phyloP scores from a whole-genome alignment of 208 protist genomes.

The Trypanosoma boissoni region DNA sequence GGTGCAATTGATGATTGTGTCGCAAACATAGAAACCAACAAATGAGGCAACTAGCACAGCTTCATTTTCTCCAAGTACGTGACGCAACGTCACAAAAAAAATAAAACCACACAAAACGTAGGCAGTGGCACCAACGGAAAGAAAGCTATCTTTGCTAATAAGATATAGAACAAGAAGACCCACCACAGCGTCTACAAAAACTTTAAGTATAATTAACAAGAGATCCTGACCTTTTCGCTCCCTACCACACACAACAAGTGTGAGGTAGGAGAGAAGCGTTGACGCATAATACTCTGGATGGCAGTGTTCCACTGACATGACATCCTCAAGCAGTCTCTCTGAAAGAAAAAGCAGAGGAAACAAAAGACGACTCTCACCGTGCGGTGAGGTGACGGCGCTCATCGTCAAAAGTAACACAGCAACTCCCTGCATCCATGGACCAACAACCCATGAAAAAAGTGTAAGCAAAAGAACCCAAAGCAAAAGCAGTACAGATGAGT shows the following conservation, averaged over 20 bases:
- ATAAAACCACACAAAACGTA: conserved; percentile 65
- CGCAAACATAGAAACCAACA: conserved; percentile 75
- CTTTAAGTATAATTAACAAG: conserved; percentile 36
- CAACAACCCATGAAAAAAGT: conserved; percentile 41
- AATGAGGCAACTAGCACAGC: conserved; percentile 67
- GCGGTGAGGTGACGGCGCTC: conserved; percentile 50
- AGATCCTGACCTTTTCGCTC: conserved; percentile 34
- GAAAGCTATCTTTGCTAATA: conserved; percentile 57
- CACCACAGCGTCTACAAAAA: conserved; percentile 38
- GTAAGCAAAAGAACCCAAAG: conserved; percentile 59
- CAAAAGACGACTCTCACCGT: conserved; percentile 76
- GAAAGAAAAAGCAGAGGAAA: conserved; percentile 80
- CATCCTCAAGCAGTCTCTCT: conserved; percentile 57
- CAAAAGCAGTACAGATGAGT: conserved; percentile 76
- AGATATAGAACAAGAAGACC: conserved; percentile 49
- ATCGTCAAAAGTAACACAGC: conserved; percentile 50
- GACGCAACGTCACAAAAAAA: conserved; percentile 58
- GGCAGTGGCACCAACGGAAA: conserved; percentile 54
- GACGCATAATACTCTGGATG: conserved; percentile 82
- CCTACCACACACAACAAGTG: conserved; percentile 39
- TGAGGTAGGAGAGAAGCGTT: conserved; percentile 71
- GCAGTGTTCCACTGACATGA: conserved; percentile 38
- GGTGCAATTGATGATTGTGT: conserved; percentile 74
- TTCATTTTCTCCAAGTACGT: conserved; percentile 70
- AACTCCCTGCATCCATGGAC: conserved; percentile 38